Conservation (phyloP, 2,329 filamentous ascomycete species). For the Curvularia hawaiiensis region DNA sequence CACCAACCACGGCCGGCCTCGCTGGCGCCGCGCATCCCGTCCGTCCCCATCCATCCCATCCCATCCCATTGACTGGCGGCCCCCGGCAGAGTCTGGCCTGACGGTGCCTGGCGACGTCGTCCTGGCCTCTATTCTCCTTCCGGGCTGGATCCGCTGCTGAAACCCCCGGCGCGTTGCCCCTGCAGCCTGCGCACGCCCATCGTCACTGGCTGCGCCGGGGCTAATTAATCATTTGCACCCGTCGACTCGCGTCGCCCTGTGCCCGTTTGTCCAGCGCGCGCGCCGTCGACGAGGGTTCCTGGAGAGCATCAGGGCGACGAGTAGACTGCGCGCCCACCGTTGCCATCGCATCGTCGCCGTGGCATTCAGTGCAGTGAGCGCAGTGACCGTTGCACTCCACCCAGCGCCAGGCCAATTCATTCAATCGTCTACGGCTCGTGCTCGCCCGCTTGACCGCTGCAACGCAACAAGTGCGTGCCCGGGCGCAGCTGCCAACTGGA, state of each 20-base stretch:
- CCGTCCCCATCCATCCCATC: neutral
- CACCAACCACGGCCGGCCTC: too few relatives aligned
- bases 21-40: too few relatives aligned
- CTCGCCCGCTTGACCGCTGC: neutral
- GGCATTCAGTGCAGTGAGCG: neutral
- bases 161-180: constrained; percentile 28
- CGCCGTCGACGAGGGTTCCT: constrained; percentile 28
- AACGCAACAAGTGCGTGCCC: too few relatives aligned
- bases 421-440: neutral
- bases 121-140: neutral
- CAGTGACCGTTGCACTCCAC: neutral
- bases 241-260: constrained; percentile 33
- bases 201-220: constrained; percentile 41
- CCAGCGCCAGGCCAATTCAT: neutral
- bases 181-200: constrained; percentile 27
- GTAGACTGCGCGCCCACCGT: constrained; percentile 10
- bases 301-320: constrained; percentile 25
- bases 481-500: constrained; percentile 39
- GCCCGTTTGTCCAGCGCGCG: constrained; percentile 27
- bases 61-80: neutral
- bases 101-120: neutral
- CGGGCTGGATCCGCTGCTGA: neutral
- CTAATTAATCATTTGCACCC: constrained; percentile 37
- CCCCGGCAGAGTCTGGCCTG: too few relatives aligned
- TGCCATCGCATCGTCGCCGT: neutral